Conservation (phyloP, 768 basidiomycete species). For the Pleurotus giganteus region DNA sequence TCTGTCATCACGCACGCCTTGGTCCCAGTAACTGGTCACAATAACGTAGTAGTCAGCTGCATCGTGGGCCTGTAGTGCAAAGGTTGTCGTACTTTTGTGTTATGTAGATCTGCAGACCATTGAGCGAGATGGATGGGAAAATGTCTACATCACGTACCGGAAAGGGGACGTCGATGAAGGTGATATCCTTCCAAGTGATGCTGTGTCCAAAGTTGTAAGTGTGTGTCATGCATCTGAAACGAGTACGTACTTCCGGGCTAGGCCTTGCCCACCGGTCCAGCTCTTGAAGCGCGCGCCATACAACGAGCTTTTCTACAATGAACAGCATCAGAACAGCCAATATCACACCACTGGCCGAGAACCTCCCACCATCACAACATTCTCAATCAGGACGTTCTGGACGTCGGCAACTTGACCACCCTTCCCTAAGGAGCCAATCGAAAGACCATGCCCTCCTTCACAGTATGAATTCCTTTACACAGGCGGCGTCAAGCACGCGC, state of each 20-base stretch:
- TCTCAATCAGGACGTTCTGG: conserved; percentile 55
- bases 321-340: not conserved
- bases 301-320: conserved; percentile 41
- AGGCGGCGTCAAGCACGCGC: not conserved
- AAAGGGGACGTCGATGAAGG: conserved; percentile 49
- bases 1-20: conserved; percentile 36
- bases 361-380: conserved; percentile 39
- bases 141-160: conserved; percentile 36
- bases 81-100: conserved; percentile 55
- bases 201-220: conserved; percentile 25
- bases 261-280: conserved; percentile 61
- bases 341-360: not conserved
- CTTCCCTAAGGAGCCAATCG: conserved; percentile 51
- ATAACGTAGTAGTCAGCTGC: not conserved
- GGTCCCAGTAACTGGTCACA: conserved; percentile 58
- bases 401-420: conserved; percentile 50
- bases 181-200: conserved; percentile 58
- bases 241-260: conserved; percentile 47
- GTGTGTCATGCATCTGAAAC: not conserved
- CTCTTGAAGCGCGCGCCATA: conserved; percentile 69
- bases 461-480: conserved; percentile 45
- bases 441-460: conserved; percentile 58
- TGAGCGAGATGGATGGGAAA: not conserved
- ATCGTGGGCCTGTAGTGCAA: not conserved
- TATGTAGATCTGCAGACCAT: conserved; percentile 45